Base-by-base conservation (phyloP, 177 flowering plant species). In the Vitis hybrid region DNA sequence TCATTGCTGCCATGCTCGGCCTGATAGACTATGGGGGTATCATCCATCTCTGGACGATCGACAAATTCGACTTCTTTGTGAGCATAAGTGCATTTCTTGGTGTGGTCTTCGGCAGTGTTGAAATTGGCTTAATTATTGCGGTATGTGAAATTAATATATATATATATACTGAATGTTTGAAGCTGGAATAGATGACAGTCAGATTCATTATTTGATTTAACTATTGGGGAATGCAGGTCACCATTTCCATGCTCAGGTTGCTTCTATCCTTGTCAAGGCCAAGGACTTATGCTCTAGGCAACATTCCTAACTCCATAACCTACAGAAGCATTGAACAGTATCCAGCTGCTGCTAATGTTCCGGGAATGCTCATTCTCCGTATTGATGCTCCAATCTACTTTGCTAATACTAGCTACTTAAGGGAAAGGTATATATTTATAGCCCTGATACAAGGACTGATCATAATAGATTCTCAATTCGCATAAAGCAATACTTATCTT, bases 321-420 rank as follows among this genome's bases (percentile, higher is more conserved):
- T 93, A 85, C 67, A 82, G 96, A 80, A 89, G 81, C 72, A 72
- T 77, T 0, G 85, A 85, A 26, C 96, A 89, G 59, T 93, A 93
- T 76, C 88, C 89, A 13, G 56, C 16, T 45, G 88, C 93, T 1
- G 67, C 60, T 39, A 68, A 14, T 39, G 78, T 86, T 60, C 94
- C 97, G 2, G 94, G 94, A 53, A 60, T 92, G 76, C 81, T 90
- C 45, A 85, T 93, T 8, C 83, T 93, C 19, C 84, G 82, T 57
- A 81, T 92, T 2, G 89, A 84, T 26, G 84, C 89, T 1, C 98
- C 98, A 1, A 81, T 90, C 49, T 92, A 86, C 85, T 93, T 92
- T 71, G 86, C 93, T 68, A 90, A 90, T 69, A 64, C 97, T 7
- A 78, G 69, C 70, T 92, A 93, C 81, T 72, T 93, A 50, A 81